Percentiles rank a stretch among this genome's conserved stretches.
Conservation (phyloP, 1,284 basidiomycete species). For the Pseudomicrostroma phylloplanum region DNA sequence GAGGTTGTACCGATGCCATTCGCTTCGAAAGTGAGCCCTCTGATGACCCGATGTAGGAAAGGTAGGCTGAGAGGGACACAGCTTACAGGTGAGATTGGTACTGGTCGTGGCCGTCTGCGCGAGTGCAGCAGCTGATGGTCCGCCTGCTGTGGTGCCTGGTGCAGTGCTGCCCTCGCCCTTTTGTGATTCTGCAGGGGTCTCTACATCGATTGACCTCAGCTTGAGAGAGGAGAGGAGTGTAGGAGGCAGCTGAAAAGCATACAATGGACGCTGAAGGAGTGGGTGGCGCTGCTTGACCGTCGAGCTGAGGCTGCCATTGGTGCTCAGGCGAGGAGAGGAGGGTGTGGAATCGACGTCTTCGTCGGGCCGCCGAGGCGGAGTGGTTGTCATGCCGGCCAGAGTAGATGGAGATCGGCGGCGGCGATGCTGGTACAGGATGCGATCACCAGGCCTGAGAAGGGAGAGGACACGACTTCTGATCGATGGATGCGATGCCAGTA, state of each 20-base stretch:
- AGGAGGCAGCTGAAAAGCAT: slow-evolving; percentile 46
- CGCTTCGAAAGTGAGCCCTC: slow-evolving; percentile 79
- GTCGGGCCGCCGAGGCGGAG: too few species aligned
- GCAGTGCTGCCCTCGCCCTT: neutral
- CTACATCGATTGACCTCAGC: slow-evolving; percentile 22
- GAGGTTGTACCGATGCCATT: slow-evolving; percentile 98
- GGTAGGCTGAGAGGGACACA: slow-evolving; percentile 52
- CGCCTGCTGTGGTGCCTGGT: neutral
- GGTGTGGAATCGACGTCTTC: too few species aligned
- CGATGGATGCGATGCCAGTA: too few species aligned
- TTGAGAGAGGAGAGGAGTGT: slow-evolving; percentile 39
- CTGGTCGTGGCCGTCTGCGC: neutral
- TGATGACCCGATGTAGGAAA: slow-evolving; percentile 77
- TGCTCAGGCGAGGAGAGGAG: too few species aligned
- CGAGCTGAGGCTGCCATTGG: neutral
- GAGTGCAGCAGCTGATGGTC: neutral
- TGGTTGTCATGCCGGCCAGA: too few species aligned
- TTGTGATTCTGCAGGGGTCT: slow-evolving; percentile 4
- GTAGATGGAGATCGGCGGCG: too few species aligned
- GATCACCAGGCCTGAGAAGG: too few species aligned
- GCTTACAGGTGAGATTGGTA: slow-evolving; percentile 18
- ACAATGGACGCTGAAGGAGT: slow-evolving; percentile 28
- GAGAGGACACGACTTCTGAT: too few species aligned
- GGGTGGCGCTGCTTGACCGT: neutral
- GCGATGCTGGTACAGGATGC: too few species aligned